These are phyloP conservation scores for Trichoderma aggressivum DNA, from an alignment of 2,329 filamentous ascomycete genomes.

Conservation along the genomic window DNA sequence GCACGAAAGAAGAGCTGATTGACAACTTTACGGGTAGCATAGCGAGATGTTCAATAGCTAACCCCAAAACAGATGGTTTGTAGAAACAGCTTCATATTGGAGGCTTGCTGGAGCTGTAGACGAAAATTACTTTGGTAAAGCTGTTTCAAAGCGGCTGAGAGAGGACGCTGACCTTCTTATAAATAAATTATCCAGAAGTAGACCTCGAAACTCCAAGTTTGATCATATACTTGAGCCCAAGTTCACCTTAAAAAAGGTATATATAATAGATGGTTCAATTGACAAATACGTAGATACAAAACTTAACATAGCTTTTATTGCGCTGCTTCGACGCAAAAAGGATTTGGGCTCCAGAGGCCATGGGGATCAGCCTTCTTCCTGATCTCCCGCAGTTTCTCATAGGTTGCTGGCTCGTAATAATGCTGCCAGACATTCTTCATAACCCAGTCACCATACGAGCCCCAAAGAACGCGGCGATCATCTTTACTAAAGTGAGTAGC, in stretches of 20 bases:
- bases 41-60: neutral
- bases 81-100: neutral
- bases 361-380: neutral
- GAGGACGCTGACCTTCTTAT: neutral
- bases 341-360: neutral
- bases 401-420: neutral
- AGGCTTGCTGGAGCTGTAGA: neutral
- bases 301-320: neutral
- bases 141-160: neutral
- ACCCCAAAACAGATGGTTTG: neutral
- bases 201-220: neutral
- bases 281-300: conserved; percentile 16
- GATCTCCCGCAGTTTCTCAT: neutral
- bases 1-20: neutral
- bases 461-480: neutral
- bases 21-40: neutral
- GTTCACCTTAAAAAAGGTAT: neutral
- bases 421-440: neutral
- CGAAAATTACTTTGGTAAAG: neutral
- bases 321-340: neutral
- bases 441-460: neutral
- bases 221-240: neutral
- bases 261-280: neutral
- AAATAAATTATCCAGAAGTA: neutral
- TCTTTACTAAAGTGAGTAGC: conserved; percentile 2